These are phyloP conservation scores for Saturnispora mendoncae DNA, from an alignment of 805 yeast species.

Conservation along the genomic window DNA sequence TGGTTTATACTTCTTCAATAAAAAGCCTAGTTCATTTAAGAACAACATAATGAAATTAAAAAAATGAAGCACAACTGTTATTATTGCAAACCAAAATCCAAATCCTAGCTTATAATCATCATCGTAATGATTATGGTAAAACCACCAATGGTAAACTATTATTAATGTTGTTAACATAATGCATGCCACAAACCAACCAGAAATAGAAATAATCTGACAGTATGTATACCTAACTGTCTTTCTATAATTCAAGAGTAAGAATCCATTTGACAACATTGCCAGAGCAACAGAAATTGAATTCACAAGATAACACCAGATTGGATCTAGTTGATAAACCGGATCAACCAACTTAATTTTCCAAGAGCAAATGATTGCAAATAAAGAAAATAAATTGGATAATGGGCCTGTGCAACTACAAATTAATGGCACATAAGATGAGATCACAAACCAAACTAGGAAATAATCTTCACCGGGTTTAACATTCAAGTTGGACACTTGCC, in stretches of 20 bases:
- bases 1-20: slow-evolving; percentile 54
- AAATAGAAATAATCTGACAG: slow-evolving; percentile 54
- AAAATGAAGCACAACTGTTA: slow-evolving; percentile 56
- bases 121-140: slow-evolving; percentile 16
- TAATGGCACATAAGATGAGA: slow-evolving; percentile 66
- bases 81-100: slow-evolving; percentile 74
- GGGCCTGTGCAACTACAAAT: slow-evolving; percentile 76
- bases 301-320: slow-evolving; percentile 38
- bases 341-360: slow-evolving; percentile 39
- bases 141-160: slow-evolving; percentile 24
- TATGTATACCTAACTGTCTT: slow-evolving; percentile 46
- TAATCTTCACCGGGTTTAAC: slow-evolving; percentile 28
- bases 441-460: slow-evolving; percentile 46
- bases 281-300: slow-evolving; percentile 55
- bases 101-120: slow-evolving; percentile 32
- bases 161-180: slow-evolving; percentile 43
- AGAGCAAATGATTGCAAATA: slow-evolving; percentile 58
- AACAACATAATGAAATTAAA: slow-evolving; percentile 43
- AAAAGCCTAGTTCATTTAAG: slow-evolving; percentile 56
- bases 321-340: slow-evolving; percentile 7
- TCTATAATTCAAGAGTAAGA: slow-evolving; percentile 64
- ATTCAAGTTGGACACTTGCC: slow-evolving; percentile 25
- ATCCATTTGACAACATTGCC: slow-evolving; percentile 60
- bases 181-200: slow-evolving; percentile 57
- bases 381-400: slow-evolving; percentile 61